These are phyloP conservation scores for Triglochin maritima DNA, from an alignment of 106 monocot genomes.

Conservation along the genomic window DNA sequence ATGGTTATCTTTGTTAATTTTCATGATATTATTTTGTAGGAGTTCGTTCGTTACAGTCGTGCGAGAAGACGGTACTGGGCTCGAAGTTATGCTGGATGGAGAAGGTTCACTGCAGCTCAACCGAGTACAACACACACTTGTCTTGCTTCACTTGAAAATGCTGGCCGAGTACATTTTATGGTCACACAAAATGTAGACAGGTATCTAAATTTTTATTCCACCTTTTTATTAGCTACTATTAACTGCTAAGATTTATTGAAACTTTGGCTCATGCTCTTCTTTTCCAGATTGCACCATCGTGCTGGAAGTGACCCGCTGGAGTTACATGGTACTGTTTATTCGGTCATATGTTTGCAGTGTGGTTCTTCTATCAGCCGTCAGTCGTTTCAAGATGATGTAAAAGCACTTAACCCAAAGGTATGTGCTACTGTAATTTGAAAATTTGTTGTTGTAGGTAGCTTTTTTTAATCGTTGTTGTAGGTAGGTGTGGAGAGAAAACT, in stretches of 20 bases:
- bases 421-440: neutral
- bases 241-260: neutral
- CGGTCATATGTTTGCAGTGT: slow-evolving; percentile 84
- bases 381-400: slow-evolving; percentile 88
- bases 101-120: slow-evolving; percentile 72
- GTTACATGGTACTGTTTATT: slow-evolving; percentile 88
- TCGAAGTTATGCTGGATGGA: slow-evolving; percentile 99
- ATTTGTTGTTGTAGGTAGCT: neutral
- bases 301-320: slow-evolving; percentile 92
- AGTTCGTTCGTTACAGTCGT: slow-evolving; percentile 70
- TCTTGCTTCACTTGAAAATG: slow-evolving; percentile 70
- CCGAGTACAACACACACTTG: slow-evolving; percentile 69
- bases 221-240: neutral
- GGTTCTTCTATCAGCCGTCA: slow-evolving; percentile 43
- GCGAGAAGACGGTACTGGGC: slow-evolving; percentile 93
- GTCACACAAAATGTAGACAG: slow-evolving; percentile 97
- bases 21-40: slow-evolving; percentile 23
- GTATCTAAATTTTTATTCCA: slow-evolving; percentile 7
- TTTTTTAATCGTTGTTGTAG: too few relatives aligned
- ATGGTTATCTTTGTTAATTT: neutral
- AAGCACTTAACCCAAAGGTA: slow-evolving; percentile 85
- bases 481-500: too few relatives aligned
- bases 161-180: slow-evolving; percentile 68
- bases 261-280: slow-evolving; percentile 2
- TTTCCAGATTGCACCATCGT: slow-evolving; percentile 81